A percentile compares a stretch with the other conserved stretches of the same genome.
Evolutionary conservation across 2,329 filamentous ascomycete species (phyloP).

Genomic region (Colletotrichum tropicicola): DNA sequence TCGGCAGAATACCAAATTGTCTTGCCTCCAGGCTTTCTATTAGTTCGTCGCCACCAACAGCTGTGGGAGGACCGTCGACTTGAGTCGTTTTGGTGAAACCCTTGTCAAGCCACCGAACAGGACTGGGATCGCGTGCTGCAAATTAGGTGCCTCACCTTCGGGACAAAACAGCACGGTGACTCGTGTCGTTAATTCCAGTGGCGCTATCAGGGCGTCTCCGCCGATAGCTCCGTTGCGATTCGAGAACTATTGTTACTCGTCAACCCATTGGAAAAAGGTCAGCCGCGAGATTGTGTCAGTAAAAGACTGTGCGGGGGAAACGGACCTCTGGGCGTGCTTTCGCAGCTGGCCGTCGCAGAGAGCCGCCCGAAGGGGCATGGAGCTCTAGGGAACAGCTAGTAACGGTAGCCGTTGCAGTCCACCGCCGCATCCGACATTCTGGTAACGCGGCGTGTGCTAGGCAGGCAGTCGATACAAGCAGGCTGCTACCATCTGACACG

Average conservation of each 20-base stretch:
- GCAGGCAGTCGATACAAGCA: not conserved
- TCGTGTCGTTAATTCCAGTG: too few relatives aligned
- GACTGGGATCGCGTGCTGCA: not conserved
- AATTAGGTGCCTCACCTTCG: not conserved
- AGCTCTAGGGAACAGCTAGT: not conserved
- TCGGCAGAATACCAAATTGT: not conserved
- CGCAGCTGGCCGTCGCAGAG: not conserved
- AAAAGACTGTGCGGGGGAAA: not conserved
- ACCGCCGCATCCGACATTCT: not conserved
- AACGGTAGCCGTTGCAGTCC: not conserved
- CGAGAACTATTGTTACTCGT: too few relatives aligned
- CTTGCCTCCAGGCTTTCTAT: not conserved
- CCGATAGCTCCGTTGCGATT: too few relatives aligned
- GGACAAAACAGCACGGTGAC: not conserved
- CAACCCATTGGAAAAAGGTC: too few relatives aligned
- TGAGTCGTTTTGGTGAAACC: conserved; percentile 20
- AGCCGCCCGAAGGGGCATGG: not conserved
- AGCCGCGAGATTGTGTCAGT: not conserved
- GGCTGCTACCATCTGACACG: not conserved
- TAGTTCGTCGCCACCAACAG: conserved; percentile 1
- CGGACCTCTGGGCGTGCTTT: not conserved
- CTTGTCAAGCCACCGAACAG: conserved; percentile 16
- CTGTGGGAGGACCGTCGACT: conserved; percentile 4
- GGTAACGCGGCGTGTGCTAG: not conserved
- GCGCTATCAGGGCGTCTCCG: too few relatives aligned